These are phyloP conservation scores for Tulasnella sp. DNA, from an alignment of 768 basidiomycete genomes.

Conservation along the genomic window DNA sequence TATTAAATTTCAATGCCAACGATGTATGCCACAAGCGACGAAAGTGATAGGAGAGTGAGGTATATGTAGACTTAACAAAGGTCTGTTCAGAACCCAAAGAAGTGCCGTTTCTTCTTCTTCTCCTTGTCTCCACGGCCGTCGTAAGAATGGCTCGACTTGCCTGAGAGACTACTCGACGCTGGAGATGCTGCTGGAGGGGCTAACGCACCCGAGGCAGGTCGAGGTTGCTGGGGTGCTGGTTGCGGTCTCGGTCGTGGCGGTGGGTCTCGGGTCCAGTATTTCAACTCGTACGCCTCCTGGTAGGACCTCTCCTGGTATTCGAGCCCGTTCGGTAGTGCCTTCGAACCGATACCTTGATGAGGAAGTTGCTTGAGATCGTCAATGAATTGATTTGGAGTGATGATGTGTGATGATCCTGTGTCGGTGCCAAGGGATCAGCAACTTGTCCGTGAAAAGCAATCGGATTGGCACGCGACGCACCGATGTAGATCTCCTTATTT, in stretches of 20 bases:
- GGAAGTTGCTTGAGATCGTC: constrained; percentile 86
- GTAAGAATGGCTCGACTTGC: constrained; percentile 13
- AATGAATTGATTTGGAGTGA: constrained; percentile 79
- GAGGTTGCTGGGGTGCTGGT: constrained; percentile 39
- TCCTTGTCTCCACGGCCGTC: constrained; percentile 40
- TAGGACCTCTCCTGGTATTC: constrained; percentile 44
- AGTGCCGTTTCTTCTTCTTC: not conserved
- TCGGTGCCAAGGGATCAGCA: not conserved
- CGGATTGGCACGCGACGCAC: constrained; percentile 45
- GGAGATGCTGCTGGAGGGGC: constrained; percentile 41
- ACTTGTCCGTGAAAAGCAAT: not conserved
- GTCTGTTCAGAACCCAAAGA: constrained; percentile 10
- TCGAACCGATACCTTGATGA: constrained; percentile 79
- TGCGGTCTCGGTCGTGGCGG: constrained; percentile 49
- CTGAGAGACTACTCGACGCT: constrained; percentile 34
- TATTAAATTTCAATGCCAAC: constrained; percentile 7
- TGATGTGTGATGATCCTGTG: constrained; percentile 82
- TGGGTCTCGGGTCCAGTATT: constrained; percentile 65
- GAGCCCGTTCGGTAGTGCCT: constrained; percentile 44
- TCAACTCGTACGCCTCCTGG: constrained; percentile 78
- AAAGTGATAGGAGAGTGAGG: not conserved
- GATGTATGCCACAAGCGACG: not conserved
- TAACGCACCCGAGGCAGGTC: constrained; percentile 49
- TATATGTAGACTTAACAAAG: not conserved
- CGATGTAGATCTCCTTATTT: constrained; percentile 88